Evolutionary conservation across 495 filamentous ascomycete genomes (phyloP), one percentile per base, ranked within the genome.

Genomic region (Zalerion maritima): DNA sequence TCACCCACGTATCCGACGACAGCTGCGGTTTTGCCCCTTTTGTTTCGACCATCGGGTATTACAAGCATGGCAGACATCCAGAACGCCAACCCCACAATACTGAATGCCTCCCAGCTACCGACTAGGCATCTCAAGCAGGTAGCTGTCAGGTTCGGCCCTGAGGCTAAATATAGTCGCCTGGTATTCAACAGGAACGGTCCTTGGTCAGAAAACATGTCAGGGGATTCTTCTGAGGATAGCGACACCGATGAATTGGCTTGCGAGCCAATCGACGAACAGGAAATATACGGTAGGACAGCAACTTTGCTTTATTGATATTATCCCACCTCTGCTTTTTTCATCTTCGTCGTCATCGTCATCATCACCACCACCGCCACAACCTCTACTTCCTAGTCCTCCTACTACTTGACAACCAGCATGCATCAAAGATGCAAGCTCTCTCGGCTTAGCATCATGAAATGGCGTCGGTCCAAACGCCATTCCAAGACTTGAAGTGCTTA

Each of bases 41-140:
- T n/a, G n/a, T n/a, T n/a, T n/a, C n/a, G n/a, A n/a, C n/a, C n/a
- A n/a, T n/a, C n/a, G n/a, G n/a, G n/a, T n/a, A n/a, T n/a, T n/a
- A n/a, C n/a, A n/a, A n/a, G n/a, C n/a, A n/a, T n/a, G n/a, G 23
- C 24, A 7, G 42, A 46, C 33, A 36, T 79, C 22, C 75, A 94
- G 37, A 97, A 97, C 52, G 82, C 75, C 31, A 96, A 97, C 60
- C 89, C 89, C 31, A 92, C 84, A 14, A 85, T 97, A 46, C 63
- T 96, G 30, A 89, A 76, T 48, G 69, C 70, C 31, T 84, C 86
- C 14, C 81, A 97, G 50, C 75, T 97, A 16, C 89, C 91, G n/a
- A 82, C 80, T 18, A 67, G 81, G 16, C 61, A 69, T 37, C 66
- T 71, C 14, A 54, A 52, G 27, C 53, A 42, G 20, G 32, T 28